Evolutionary conservation across 345 rosid species (phyloP), one percentile per base, ranked within the genome.

Genomic region (Chamaenerion angustifolium): DNA sequence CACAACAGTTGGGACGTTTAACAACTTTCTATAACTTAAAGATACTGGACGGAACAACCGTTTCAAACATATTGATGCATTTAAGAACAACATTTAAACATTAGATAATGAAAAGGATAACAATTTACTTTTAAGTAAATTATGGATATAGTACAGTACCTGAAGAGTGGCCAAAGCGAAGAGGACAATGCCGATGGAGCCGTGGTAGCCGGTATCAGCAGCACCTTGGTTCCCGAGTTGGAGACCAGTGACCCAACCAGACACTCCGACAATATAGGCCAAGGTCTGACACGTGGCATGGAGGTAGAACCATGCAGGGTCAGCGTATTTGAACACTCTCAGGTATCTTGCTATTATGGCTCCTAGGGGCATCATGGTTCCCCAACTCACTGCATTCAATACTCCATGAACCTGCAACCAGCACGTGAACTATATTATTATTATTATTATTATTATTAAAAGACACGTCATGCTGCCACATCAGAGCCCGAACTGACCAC

Each of bases 301-400:
- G 9, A 90, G 80, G 58, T 83, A 86, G 62, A 86, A 90, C 98
- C 98, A 90, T 0, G 93, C 80, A 8, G 98, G 94, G 19, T 76
- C 76, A 7, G 87, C 78, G 12, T 57, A 19, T 56, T 79, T 69
- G 80, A 81, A 90, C 72, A 86, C 92, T 66, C 73, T 90, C 56
- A 86, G 56, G 71, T 90, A 83, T 49, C 98, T 75, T 16, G 98
- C 98, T 21, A 62, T 61, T 55, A 90, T 75, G 48, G 74, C 80
- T 44, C 98, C 98, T 31, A 72, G 1, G 0, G 98, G 96, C 85
- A 90, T 70, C 48, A 90, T 50, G 7, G 72, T 49, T 8, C 98
- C 98, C 98, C 98, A 87, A 42, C 98, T 83, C 52, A 90, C 83
- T 0, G 85, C 83, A 49, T 90, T 90, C 45, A 90, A 54, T 27